Base-by-base conservation (phyloP, 140 eudicot genomes). In the Flaveria floridana region DNA sequence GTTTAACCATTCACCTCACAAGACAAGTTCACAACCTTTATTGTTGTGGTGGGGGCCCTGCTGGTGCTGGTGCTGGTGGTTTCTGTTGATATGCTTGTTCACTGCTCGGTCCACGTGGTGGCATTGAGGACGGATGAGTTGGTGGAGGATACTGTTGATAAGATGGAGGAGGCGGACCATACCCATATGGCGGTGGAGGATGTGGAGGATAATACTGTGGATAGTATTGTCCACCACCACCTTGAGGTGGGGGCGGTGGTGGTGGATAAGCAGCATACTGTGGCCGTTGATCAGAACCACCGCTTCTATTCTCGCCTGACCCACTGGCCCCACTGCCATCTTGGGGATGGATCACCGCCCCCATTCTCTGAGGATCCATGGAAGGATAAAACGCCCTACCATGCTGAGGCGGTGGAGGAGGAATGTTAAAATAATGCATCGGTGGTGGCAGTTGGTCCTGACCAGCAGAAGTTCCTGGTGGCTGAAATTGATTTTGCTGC, bases 331-430 rank as follows among this genome's bases (percentile, higher is more conserved):
- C 75, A 44, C 83, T 72, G n/a, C 95, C 96, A 7, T 90, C 95
- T 61, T 87, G 91, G 7, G 83, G 57, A 34, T 80, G 77, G 52
- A 89, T 51, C 53, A 85, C 58, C 1, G 96, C 94, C 42, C 96
- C 96, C 96, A 89, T 89, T 61, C 96, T 79, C 68, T 87, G 93
- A 26, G 96, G 94, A 71, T 89, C 96, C 96, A 89, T 89, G 0
- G 96, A 87, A 11, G 96, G 96, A 72, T 89, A 89, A 65, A 72
- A 86, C 6, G 95, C 83, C 65, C 92, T 82, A 4, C 88, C 96
- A 44, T 87, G 95, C 76, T 89, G 96, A 77, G 90, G 83, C 12
- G 88, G 78, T 2, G 92, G 92, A 3, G 84, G 88, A 2, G 95
- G 95, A 11, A 89, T 89, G 56, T 89, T 89, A 78, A 86, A 89